phyloP scores from a whole-genome alignment of 768 basidiomycete species.

The Tylopilus felleus region DNA sequence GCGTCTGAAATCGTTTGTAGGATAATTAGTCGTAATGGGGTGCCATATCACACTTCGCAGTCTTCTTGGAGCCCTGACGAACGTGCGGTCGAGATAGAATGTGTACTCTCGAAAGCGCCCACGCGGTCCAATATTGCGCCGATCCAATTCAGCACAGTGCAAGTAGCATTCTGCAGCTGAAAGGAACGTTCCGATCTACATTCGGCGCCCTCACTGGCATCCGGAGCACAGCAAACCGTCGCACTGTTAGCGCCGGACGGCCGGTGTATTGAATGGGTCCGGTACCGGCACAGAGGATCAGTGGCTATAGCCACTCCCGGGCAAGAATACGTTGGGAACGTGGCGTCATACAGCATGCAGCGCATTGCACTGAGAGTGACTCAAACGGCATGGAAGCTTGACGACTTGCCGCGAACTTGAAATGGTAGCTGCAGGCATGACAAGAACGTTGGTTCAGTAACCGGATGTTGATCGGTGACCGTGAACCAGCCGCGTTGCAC shows the following conservation, averaged over 20 bases:
- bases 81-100: neutral
- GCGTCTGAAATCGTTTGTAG: neutral
- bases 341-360: neutral
- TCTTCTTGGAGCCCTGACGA: neutral
- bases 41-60: neutral
- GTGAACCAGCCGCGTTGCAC: neutral
- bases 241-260: neutral
- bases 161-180: neutral
- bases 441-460: slow-evolving; percentile 1
- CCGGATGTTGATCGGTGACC: neutral
- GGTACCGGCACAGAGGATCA: neutral
- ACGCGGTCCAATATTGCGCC: neutral
- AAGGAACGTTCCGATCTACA: neutral
- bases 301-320: neutral
- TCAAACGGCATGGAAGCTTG: neutral
- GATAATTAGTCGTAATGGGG: neutral
- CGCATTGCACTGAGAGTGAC: neutral
- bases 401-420: neutral
- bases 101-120: neutral
- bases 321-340: slow-evolving; percentile 5
- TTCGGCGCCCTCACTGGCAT: neutral
- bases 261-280: neutral
- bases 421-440: neutral
- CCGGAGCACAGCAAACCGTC: neutral
- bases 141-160: neutral